Conservation (phyloP, 1,284 basidiomycete species). For the Ceratobasidium sp. region DNA sequence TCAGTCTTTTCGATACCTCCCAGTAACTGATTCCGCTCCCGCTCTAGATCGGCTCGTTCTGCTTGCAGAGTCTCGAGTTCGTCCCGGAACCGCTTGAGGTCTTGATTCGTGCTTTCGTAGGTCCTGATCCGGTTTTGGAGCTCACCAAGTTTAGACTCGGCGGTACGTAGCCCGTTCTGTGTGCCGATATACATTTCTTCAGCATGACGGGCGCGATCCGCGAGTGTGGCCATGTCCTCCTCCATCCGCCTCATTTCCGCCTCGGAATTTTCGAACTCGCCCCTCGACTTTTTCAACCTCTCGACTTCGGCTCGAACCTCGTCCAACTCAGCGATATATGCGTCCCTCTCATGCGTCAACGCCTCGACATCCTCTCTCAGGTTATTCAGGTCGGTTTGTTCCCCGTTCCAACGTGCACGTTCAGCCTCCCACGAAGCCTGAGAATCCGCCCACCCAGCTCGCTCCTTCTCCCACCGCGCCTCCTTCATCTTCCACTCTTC, state of each 20-base stretch:
- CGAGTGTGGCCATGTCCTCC: constrained; percentile 23
- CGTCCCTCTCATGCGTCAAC: constrained; percentile 10
- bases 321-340: not conserved
- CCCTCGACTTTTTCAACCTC: not conserved
- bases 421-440: constrained; percentile 1
- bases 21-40: constrained; percentile 16
- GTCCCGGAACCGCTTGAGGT: not conserved
- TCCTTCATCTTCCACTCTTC: constrained; percentile 23
- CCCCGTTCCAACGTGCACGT: constrained; percentile 3
- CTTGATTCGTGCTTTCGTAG: not conserved
- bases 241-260: constrained; percentile 21
- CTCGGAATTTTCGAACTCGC: not conserved
- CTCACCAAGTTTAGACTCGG: not conserved
- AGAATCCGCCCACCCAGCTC: not conserved
- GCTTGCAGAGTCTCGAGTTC: not conserved
- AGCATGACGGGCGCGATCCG: constrained; percentile 29
- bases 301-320: not conserved
- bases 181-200: constrained; percentile 31
- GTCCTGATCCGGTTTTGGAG: not conserved
- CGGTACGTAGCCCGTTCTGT: constrained; percentile 7
- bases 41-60: constrained; percentile 1
- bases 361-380: not conserved
- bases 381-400: no score
- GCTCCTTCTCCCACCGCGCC: constrained; percentile 11
- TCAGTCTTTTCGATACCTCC: constrained; percentile 13